Evolutionary conservation across 352 stramenopile genomes (phyloP), one percentile per base, ranked within the genome.

Genomic region (Albugo laibachii): DNA sequence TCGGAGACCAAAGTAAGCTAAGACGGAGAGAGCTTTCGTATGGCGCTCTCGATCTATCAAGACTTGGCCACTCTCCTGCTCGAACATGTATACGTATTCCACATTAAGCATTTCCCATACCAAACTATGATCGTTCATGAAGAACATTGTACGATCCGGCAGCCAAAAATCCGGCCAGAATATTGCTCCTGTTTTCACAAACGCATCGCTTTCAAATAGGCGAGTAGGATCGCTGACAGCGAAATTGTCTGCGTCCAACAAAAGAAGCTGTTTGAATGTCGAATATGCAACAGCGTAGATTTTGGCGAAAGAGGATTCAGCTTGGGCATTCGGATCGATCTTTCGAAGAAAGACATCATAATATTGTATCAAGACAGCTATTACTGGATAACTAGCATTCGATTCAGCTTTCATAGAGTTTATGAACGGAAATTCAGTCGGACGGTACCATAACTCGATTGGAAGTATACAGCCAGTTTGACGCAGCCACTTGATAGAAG

Each of bases 101-200:
- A 88, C 42, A 10, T 63, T 65, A 8, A 85, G 63, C 11, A 82
- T 49, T n/a, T 79, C 57, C 75, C 75, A 88, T 1, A 85, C 57
- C 24, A 88, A 61, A 27, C 61, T 83, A 2, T 53, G 59, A 13
- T 48, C 48, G 36, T 83, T 69, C 38, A 88, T 68, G 50, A 83
- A 80, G 53, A 88, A 88, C 16, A 85, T 81, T 10, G 73, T 83
- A 31, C 78, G 66, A 35, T 61, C 58, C 0, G 67, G 53, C 6
- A 59, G 59, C 75, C 75, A 88, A 49, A 77, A 88, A 40, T 88
- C 75, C 4, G 75, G 75, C 75, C 75, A 88, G 56, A 88, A 88
- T 10, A 88, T 53, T 5, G 75, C 72, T 0, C 75, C 75, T 0
- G 52, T 66, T 31, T 42, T 16, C 11, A 38, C 39, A 39, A 80